Conservation (phyloP, 371 early-diverging fungal species). For the Saksenaea vasiformis region DNA sequence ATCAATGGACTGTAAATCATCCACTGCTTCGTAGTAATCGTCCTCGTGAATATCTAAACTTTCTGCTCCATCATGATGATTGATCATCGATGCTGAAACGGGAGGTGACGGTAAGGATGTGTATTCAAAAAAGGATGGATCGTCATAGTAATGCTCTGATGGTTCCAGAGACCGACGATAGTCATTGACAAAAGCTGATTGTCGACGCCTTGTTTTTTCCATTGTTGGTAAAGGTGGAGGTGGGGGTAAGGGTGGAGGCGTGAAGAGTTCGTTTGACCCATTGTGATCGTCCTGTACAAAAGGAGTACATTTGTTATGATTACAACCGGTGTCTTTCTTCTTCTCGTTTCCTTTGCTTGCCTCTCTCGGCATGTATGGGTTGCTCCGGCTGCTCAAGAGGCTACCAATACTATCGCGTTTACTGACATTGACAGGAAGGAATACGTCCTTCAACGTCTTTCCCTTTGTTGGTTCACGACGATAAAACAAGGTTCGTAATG, state of each 20-base stretch:
- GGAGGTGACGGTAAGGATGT: constrained; percentile 1
- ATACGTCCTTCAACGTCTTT: neutral
- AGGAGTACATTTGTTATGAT: too few species aligned
- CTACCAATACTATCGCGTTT: constrained; percentile 1
- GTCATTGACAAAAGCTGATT: neutral
- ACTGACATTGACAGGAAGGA: neutral
- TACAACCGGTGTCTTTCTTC: neutral
- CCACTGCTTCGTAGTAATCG: neutral
- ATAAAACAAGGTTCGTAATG: neutral
- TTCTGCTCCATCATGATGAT: neutral
- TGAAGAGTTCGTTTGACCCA: neutral
- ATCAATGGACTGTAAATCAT: neutral
- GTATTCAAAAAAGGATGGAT: neutral
- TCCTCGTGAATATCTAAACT: neutral
- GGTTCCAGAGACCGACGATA: neutral
- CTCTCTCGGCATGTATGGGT: neutral
- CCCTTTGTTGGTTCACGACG: neutral
- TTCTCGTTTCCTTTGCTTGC: neutral
- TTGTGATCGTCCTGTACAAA: neutral
- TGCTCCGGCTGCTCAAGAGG: neutral
- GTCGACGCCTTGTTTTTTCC: neutral
- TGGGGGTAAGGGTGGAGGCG: neutral
- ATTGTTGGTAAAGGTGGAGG: neutral
- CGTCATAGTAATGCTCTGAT: neutral
- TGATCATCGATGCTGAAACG: neutral